Base-by-base conservation (phyloP, 306 rosid species). In the Prunus armeniaca region DNA sequence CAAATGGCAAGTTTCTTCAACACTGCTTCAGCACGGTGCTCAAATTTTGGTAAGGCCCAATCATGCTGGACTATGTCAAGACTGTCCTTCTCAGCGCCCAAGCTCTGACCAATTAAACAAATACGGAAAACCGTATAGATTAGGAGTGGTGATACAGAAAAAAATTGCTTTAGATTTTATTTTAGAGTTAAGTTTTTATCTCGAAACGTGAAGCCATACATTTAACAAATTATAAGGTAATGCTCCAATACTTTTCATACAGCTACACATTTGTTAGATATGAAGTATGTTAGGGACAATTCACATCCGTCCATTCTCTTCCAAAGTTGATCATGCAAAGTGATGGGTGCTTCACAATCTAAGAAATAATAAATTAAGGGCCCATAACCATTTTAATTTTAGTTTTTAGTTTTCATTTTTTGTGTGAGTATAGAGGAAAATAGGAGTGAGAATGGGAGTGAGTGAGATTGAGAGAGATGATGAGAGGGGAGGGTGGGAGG, bases 31-130 rank as follows among this genome's bases (percentile, higher is more conserved):
- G 97, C 98, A 10, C 85, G 98, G 55, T 89, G 98, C 91, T 93
- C 98, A 9, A 91, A 89, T 81, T 91, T 93, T 9, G 91, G 96
- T 11, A 91, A 75, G 80, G 93, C 93, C 99, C 99, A 95, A 10
- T 95, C 93, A 52, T 95, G 99, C 82, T 90, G 99, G 14, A 91
- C 83, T 82, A 95, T 95, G 89, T 95, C 99, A n/a, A 95, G 94
- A 81, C 88, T 86, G 87, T 95, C 99, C 83, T 95, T 95, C 89
- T 95, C 97, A 49, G 91, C 93, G 73, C 97, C 78, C 82, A 91
- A 85, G 80, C 95, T 90, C 99, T 96, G 93, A 58, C 15, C 47
- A 46, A 58, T 15, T 3, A 7, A 73, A 70, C 77, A 81, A 30
- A 20, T 24, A 34, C 77, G 14, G 9, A 61, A 45, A 38, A 43